Conservation (phyloP, 805 yeast species). For the Wickerhamomyces bovis region DNA sequence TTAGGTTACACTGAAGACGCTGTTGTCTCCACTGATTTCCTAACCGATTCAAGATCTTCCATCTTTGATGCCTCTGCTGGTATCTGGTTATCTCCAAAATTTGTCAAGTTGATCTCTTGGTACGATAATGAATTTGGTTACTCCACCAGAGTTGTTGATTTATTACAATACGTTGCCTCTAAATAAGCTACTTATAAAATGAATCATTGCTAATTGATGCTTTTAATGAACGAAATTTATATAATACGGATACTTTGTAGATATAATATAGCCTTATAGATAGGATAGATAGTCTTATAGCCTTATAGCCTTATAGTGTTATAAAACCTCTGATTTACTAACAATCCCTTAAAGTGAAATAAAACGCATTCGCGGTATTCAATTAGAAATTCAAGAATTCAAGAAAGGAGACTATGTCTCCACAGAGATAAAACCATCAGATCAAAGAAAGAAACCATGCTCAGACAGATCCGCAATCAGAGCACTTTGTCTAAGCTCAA, state of each 20-base stretch:
- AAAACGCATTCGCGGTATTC: no score
- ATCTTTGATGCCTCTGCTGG: slow-evolving; percentile 68
- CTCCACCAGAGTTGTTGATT: slow-evolving; percentile 72
- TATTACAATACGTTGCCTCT: slow-evolving; percentile 54
- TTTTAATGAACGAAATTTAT: no score
- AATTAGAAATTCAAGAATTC: no score
- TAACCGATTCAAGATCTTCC: slow-evolving; percentile 55
- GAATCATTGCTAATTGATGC: neutral
- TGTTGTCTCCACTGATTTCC: slow-evolving; percentile 66
- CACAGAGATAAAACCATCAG: no score
- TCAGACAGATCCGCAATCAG: neutral
- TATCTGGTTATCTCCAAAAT: slow-evolving; percentile 62
- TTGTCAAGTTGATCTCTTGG: slow-evolving; percentile 68
- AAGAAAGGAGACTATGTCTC: no score
- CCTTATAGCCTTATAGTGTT: no score
- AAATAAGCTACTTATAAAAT: slow-evolving; percentile 1
- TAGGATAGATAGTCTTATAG: no score
- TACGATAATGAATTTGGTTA: slow-evolving; percentile 74
- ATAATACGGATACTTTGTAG: no score
- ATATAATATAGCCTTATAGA: no score
- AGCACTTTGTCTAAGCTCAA: neutral
- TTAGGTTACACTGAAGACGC: slow-evolving; percentile 67
- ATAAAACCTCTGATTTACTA: no score
- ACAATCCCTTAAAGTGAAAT: no score
- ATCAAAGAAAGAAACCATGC: no score